Percentiles rank a stretch among this genome's conserved stretches.
Evolutionary conservation across 306 rosid species (phyloP).

Genomic region (Abrus precatorius): DNA sequence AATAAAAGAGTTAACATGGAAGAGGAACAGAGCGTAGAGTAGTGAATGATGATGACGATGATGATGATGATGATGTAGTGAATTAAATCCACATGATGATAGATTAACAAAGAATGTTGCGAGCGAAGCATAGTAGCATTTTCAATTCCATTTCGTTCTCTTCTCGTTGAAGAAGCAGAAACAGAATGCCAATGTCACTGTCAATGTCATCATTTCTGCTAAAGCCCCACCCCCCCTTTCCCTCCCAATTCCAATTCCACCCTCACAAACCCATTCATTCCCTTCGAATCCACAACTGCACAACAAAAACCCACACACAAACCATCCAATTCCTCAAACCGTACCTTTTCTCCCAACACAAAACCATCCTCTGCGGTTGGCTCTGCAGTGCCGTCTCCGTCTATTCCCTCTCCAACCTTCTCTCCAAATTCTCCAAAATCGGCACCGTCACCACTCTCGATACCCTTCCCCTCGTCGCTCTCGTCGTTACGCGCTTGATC

Average conservation of each 20-base stretch:
- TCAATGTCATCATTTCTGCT: background rate
- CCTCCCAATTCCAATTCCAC: background rate
- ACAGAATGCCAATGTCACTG: background rate
- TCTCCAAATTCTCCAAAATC: slow-evolving; percentile 55
- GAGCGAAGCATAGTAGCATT: too few relatives aligned
- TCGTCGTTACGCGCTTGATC: slow-evolving; percentile 62
- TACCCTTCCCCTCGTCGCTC: slow-evolving; percentile 51
- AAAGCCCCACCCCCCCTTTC: background rate
- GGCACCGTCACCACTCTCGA: slow-evolving; percentile 37
- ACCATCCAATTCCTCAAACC: slow-evolving; percentile 65
- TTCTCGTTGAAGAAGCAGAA: too few relatives aligned
- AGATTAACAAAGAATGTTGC: too few relatives aligned
- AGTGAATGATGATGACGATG: too few relatives aligned
- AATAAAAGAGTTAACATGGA: too few relatives aligned
- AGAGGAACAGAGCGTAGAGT: too few relatives aligned
- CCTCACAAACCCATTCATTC: slow-evolving; percentile 26
- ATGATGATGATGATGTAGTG: too few relatives aligned
- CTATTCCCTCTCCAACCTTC: slow-evolving; percentile 65
- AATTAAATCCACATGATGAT: too few relatives aligned
- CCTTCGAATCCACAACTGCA: slow-evolving; percentile 30
- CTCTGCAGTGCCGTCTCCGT: slow-evolving; percentile 80
- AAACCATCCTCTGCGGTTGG: slow-evolving; percentile 73
- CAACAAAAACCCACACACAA: background rate
- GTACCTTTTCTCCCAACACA: slow-evolving; percentile 55
- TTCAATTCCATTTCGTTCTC: too few relatives aligned